Base-by-base conservation (phyloP, 1,139 yeast species). In the Yamadazyma conglobata region DNA sequence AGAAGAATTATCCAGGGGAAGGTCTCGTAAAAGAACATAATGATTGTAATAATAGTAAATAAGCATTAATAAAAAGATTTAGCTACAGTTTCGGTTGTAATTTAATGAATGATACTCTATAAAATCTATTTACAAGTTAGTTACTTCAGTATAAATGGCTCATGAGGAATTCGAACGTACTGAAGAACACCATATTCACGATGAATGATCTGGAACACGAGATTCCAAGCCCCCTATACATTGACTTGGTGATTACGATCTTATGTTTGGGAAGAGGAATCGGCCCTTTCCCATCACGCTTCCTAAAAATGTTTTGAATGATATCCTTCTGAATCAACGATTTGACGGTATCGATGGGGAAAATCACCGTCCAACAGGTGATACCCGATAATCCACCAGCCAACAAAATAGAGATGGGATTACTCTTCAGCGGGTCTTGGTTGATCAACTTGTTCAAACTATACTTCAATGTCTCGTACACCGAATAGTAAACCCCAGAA, bases 341-440 rank as follows among this genome's bases (percentile, higher is more conserved):
- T 52, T 87, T 86, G 38, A 80, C 65, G 0, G 95, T 85, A 51
- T 86, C 95, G 3, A 87, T 53, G 0, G 95, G 95, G 58, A 82
- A 86, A 3, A 85, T 78, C 2, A 77, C 52, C 2, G 76, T 56
- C 93, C 94, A 85, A 30, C 87, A 71, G 11, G 79, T 56, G 9
- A 79, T 73, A 2, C 95, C 95, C 2, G 93, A 77, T 21, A 79
- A 43, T 0, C 88, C 95, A n/a, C 95, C 95, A 0, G 93, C 85
- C 3, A 80, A 32, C 4, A 65, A 43, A 14, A 68, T 58, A 1
- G 72, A 56, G 5, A 63, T 27, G 8, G 62, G 63, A 5, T 70
- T 61, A 13, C 60, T 45, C 14, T 43, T 35, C 1, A 46, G 32
- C 3, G 64, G 54, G 32, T 58, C 52, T 1, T 53, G 43, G 31